These are phyloP conservation scores for Kodamaea nitidulidarum DNA, from an alignment of 805 yeast genomes.

Conservation along the genomic window DNA sequence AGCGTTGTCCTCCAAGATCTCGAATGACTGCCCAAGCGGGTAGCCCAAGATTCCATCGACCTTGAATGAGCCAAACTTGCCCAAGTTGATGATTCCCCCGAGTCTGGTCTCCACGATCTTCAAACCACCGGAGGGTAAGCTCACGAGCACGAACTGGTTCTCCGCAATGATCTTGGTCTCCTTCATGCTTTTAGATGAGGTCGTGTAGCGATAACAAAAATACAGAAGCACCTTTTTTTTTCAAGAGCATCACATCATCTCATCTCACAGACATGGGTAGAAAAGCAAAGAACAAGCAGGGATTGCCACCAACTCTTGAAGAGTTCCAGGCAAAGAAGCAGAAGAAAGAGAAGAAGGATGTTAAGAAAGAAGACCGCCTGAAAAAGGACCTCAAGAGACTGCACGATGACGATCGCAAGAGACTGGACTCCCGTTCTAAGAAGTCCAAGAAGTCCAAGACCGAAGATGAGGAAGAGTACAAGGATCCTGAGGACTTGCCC, in stretches of 20 bases:
- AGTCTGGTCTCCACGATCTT: slow-evolving; percentile 66
- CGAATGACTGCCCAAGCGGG: slow-evolving; percentile 87
- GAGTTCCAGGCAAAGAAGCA: slow-evolving; percentile 54
- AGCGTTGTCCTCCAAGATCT: slow-evolving; percentile 56
- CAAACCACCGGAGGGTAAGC: slow-evolving; percentile 77
- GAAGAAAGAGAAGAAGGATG: slow-evolving; percentile 15
- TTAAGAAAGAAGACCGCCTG: slow-evolving; percentile 7
- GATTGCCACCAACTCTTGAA: slow-evolving; percentile 83
- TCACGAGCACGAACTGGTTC: slow-evolving; percentile 56
- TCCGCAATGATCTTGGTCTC: slow-evolving; percentile 32
- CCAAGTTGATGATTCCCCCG: slow-evolving; percentile 64
- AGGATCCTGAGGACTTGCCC: slow-evolving; percentile 46
- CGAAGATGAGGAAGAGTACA: slow-evolving; percentile 30
- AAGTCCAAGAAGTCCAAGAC: slow-evolving; percentile 18
- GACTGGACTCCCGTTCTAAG: slow-evolving; percentile 13
- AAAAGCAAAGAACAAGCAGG: slow-evolving; percentile 89
- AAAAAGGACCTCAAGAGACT: slow-evolving; percentile 14
- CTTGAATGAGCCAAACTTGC: slow-evolving; percentile 86
- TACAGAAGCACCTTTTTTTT: slow-evolving; percentile 5
- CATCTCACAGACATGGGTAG: slow-evolving; percentile 64
- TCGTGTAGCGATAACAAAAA: slow-evolving; percentile 9
- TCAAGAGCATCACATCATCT: slow-evolving; percentile 10
- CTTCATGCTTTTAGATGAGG: slow-evolving; percentile 10
- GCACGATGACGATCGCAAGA: too few relatives aligned
- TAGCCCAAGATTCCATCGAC: slow-evolving; percentile 74